Conservation (phyloP, 2,329 filamentous ascomycete genomes). For the Aspergillus ochraceoroseus region DNA sequence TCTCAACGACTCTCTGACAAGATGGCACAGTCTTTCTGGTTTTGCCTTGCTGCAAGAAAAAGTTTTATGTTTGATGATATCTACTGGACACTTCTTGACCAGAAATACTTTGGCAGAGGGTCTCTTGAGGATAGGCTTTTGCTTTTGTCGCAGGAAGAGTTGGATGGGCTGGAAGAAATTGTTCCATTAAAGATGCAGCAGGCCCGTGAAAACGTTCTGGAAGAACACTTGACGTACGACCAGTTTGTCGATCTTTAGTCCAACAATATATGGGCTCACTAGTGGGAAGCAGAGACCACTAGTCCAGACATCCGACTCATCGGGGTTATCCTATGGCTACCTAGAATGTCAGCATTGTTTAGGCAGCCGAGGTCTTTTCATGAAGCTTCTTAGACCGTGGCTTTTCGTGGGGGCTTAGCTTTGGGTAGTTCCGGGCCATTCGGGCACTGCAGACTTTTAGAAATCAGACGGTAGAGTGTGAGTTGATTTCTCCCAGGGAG, state of each 20-base stretch:
- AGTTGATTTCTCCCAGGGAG: too few species aligned
- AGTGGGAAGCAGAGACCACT: too few species aligned
- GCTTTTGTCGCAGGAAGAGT: neutral
- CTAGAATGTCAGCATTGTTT: too few species aligned
- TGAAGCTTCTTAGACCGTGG: too few species aligned
- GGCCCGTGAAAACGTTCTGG: neutral
- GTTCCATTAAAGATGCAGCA: neutral
- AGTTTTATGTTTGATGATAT: slow-evolving; percentile 3
- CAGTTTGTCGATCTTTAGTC: neutral
- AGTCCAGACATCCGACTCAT: too few species aligned
- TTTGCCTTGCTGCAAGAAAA: slow-evolving; percentile 4
- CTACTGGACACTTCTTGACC: slow-evolving; percentile 4
- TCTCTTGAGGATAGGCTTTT: neutral
- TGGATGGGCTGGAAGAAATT: neutral
- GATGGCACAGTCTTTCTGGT: slow-evolving; percentile 4
- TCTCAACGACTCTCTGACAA: neutral
- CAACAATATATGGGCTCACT: neutral
- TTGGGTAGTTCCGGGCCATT: too few species aligned
- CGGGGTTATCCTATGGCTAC: too few species aligned
- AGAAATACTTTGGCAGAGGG: neutral
- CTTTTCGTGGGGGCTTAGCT: too few species aligned
- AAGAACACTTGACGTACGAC: neutral
- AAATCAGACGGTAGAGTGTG: too few species aligned
- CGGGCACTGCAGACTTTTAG: too few species aligned
- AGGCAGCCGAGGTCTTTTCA: too few species aligned